phyloP scores from a whole-genome alignment of 2,329 filamentous ascomycete species.

The Phoma sp. region DNA sequence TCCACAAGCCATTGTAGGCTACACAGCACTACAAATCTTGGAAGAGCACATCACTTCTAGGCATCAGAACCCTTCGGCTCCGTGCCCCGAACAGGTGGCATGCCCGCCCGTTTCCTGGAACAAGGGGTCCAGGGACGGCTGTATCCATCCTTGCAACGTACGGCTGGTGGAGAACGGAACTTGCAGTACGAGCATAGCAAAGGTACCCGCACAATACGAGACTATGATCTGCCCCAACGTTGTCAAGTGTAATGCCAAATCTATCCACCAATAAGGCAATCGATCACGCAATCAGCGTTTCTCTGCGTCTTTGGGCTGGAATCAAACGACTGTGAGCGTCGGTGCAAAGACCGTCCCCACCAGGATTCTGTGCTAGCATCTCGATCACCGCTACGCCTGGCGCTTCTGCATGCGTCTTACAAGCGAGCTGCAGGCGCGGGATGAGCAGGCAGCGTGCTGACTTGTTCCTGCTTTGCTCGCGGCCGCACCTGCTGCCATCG shows the following conservation, averaged over 20 bases:
- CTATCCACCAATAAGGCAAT: slow-evolving; percentile 10
- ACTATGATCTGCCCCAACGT: slow-evolving; percentile 13
- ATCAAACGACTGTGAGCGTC: neutral
- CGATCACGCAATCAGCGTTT: slow-evolving; percentile 10
- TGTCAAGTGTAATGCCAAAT: neutral
- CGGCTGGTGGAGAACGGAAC: slow-evolving; percentile 1
- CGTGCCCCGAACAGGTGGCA: neutral
- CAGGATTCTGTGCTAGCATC: neutral
- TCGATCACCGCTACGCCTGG: neutral
- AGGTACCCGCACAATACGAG: slow-evolving; percentile 10
- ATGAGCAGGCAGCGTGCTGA: neutral
- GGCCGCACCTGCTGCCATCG: neutral
- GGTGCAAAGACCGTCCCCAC: slow-evolving; percentile 2
- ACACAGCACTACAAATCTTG: slow-evolving; percentile 2
- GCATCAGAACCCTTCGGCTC: neutral
- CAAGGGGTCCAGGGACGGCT: slow-evolving; percentile 7
- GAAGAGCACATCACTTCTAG: slow-evolving; percentile 5
- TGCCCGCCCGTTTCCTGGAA: slow-evolving; percentile 13
- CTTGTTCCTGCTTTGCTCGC: neutral
- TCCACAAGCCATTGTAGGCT: neutral
- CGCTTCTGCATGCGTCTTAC: neutral
- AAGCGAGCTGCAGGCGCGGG: slow-evolving; percentile 15
- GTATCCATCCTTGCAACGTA: slow-evolving; percentile 1
- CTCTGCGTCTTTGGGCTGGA: neutral
- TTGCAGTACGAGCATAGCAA: slow-evolving; percentile 9